Conservation (phyloP, 768 basidiomycete genomes). For the Paxillus ammoniavirescens region DNA sequence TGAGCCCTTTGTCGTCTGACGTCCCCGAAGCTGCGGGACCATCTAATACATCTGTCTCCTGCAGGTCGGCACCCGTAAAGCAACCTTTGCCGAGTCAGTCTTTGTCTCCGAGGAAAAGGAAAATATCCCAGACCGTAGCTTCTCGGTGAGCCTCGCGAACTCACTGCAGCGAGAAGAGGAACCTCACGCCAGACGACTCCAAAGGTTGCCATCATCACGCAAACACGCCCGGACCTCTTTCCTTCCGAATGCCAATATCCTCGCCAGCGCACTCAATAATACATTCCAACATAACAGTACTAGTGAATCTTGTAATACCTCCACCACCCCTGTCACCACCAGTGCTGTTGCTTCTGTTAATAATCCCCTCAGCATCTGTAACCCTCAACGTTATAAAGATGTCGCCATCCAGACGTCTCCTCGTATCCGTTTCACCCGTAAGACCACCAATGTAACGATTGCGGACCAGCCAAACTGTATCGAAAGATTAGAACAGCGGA, state of each 20-base stretch:
- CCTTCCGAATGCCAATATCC: constrained; percentile 4
- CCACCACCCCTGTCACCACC: constrained; percentile 4
- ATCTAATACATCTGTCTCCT: neutral
- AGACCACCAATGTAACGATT: neutral
- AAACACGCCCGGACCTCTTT: neutral
- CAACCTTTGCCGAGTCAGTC: constrained; percentile 2
- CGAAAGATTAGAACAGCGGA: constrained; percentile 17
- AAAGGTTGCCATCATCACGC: constrained; percentile 17
- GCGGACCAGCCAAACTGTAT: constrained; percentile 12
- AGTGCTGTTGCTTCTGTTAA: constrained; percentile 2
- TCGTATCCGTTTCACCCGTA: constrained; percentile 23
- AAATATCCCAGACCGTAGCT: constrained; percentile 20
- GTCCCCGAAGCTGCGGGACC: neutral
- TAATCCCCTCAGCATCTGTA: neutral
- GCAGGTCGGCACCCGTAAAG: neutral
- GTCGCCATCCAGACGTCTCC: constrained; percentile 28
- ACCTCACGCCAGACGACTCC: constrained; percentile 23
- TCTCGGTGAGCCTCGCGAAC: constrained; percentile 30
- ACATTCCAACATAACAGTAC: constrained; percentile 25
- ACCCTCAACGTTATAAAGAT: constrained; percentile 13
- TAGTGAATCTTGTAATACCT: constrained; percentile 7
- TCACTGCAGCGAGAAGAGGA: constrained; percentile 30
- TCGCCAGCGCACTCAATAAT: constrained; percentile 27
- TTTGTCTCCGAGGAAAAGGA: constrained; percentile 17
- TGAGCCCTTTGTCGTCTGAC: neutral